Conservation (phyloP, 2,329 filamentous ascomycete genomes). For the Didymella lethalis region DNA sequence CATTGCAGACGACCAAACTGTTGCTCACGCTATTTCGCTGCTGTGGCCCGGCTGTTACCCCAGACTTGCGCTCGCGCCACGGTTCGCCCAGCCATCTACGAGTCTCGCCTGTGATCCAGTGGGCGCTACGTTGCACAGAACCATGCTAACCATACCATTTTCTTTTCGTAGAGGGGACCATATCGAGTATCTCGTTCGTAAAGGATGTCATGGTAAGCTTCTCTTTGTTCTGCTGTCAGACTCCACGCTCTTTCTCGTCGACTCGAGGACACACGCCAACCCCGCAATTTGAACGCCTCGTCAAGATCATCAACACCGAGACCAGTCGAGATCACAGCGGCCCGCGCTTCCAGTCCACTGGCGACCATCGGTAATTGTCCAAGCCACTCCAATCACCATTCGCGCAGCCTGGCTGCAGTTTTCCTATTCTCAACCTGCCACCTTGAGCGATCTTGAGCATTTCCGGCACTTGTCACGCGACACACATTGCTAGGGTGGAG, state of each 20-base stretch:
- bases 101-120: slow-evolving; percentile 25
- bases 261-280: slow-evolving; percentile 35
- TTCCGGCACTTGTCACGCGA: slow-evolving; percentile 44
- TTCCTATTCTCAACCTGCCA: slow-evolving; percentile 26
- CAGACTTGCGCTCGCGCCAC: slow-evolving; percentile 43
- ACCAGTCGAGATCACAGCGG: slow-evolving; percentile 33
- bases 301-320: slow-evolving; percentile 37
- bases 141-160: slow-evolving; percentile 38
- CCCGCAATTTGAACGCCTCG: slow-evolving; percentile 40
- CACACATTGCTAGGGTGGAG: slow-evolving; percentile 25
- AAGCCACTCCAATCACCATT: slow-evolving; percentile 40
- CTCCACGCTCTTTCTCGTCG: slow-evolving; percentile 22
- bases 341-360: slow-evolving; percentile 33
- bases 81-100: slow-evolving; percentile 31
- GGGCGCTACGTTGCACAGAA: slow-evolving; percentile 29
- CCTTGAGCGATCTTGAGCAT: slow-evolving; percentile 28
- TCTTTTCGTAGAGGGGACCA: slow-evolving; percentile 72
- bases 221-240: slow-evolving; percentile 28
- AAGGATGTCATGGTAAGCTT: slow-evolving; percentile 79
- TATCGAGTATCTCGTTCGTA: slow-evolving; percentile 85
- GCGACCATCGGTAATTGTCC: slow-evolving; percentile 22
- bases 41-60: slow-evolving; percentile 33
- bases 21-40: slow-evolving; percentile 28
- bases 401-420: slow-evolving; percentile 25
- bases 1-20: slow-evolving; percentile 18